Conservation (phyloP, 1,284 basidiomycete species). For the Ceratobasidium sp. region DNA sequence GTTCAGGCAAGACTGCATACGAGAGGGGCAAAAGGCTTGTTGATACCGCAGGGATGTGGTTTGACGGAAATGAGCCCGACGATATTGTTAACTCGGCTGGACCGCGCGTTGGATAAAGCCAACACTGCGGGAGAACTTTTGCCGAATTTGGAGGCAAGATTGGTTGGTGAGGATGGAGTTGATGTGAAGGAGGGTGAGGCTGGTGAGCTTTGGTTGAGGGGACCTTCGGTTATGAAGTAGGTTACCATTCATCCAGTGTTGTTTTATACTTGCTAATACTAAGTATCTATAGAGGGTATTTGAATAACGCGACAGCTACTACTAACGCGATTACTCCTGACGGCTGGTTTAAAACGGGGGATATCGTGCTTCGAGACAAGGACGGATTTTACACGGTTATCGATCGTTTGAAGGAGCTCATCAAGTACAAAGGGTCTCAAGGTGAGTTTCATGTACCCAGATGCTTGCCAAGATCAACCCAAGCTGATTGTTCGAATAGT, state of each 20-base stretch:
- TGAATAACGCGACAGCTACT: conserved; percentile 78
- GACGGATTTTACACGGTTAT: conserved; percentile 78
- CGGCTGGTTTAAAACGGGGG: conserved; percentile 89
- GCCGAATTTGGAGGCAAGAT: conserved; percentile 82
- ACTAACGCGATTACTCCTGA: conserved; percentile 75
- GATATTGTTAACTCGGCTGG: conserved; percentile 10
- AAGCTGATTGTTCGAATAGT: conserved; percentile 62
- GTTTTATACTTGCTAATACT: no score
- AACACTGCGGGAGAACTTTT: conserved; percentile 81
- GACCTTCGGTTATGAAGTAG: conserved; percentile 84
- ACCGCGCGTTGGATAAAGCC: conserved; percentile 58
- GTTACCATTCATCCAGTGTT: no score
- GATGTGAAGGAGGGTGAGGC: conserved; percentile 66
- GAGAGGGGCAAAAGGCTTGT: conserved; percentile 56
- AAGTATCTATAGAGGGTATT: conserved; percentile 60
- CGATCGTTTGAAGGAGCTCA: conserved; percentile 83
- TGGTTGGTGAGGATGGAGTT: conserved; percentile 74
- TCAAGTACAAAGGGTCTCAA: conserved; percentile 86
- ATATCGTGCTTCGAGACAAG: conserved; percentile 73
- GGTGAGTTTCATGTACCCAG: conserved; percentile 57
- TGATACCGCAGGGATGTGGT: conserved; percentile 72
- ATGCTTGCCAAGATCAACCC: neutral
- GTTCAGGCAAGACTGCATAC: conserved; percentile 62
- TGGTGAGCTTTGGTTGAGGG: conserved; percentile 87
- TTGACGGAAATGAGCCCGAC: conserved; percentile 74